Conservation (phyloP, 1,139 yeast species). For the Hemisphaericaspora xylanilytica region DNA sequence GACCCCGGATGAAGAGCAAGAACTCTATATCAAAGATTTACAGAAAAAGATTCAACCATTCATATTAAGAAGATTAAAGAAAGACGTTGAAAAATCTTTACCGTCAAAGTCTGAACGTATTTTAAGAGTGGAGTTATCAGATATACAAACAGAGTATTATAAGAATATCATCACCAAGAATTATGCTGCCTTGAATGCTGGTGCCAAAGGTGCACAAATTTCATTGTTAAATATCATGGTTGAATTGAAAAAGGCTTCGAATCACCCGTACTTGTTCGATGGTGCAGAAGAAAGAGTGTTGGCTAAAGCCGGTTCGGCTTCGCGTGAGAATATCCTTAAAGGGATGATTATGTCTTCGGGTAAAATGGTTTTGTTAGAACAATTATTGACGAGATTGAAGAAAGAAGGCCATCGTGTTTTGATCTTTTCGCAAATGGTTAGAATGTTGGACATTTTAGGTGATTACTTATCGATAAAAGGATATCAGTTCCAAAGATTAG, state of each 20-base stretch:
- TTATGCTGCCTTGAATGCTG: slow-evolving; percentile 86
- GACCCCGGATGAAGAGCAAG: slow-evolving; percentile 82
- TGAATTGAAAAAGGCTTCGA: slow-evolving; percentile 93
- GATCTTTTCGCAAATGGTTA: slow-evolving; percentile 95
- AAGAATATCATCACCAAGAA: slow-evolving; percentile 89
- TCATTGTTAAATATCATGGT: slow-evolving; percentile 90
- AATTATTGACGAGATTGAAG: slow-evolving; percentile 74
- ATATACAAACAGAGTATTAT: slow-evolving; percentile 91
- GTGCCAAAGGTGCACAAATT: slow-evolving; percentile 75
- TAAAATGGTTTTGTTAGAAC: slow-evolving; percentile 93
- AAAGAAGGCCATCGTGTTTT: slow-evolving; percentile 96
- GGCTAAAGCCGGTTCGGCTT: slow-evolving; percentile 53
- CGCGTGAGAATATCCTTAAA: slow-evolving; percentile 77
- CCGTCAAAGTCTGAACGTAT: slow-evolving; percentile 96
- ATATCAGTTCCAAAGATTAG: slow-evolving; percentile 86
- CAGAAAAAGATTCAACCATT: slow-evolving; percentile 87
- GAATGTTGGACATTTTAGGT: slow-evolving; percentile 92
- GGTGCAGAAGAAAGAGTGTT: slow-evolving; percentile 87
- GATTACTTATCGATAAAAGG: slow-evolving; percentile 91
- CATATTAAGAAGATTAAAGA: slow-evolving; percentile 86
- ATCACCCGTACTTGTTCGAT: slow-evolving; percentile 94
- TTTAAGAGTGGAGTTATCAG: slow-evolving; percentile 90
- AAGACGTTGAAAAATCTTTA: slow-evolving; percentile 94
- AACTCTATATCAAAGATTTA: slow-evolving; percentile 78
- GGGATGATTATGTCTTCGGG: slow-evolving; percentile 98